Evolutionary conservation across 1,139 yeast species (phyloP).

Genomic region (Taiozyma onychis): DNA sequence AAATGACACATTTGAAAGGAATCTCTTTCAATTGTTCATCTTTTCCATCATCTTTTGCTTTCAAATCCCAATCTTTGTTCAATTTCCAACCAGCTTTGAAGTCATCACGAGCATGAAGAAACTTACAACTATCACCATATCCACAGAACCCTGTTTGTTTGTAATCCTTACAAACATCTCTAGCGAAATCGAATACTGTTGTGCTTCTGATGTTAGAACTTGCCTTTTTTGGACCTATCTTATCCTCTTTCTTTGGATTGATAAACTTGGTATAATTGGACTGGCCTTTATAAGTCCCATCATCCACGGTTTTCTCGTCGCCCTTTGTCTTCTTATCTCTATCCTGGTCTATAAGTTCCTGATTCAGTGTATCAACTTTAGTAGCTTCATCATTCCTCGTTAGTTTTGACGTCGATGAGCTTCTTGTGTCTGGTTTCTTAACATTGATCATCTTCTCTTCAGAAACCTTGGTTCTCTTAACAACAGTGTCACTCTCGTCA

Average conservation of each 20-base stretch:
- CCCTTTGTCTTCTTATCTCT: slow-evolving; percentile 9
- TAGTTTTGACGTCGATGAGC: slow-evolving; percentile 1
- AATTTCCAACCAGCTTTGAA: slow-evolving; percentile 69
- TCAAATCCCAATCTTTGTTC: slow-evolving; percentile 66
- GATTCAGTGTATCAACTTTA: slow-evolving; percentile 29
- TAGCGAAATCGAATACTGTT: slow-evolving; percentile 82
- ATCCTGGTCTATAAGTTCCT: slow-evolving; percentile 26
- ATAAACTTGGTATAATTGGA: slow-evolving; percentile 25
- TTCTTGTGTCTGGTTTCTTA: slow-evolving; percentile 1
- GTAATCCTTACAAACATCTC: slow-evolving; percentile 92
- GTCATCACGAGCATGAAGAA: slow-evolving; percentile 85
- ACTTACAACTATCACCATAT: slow-evolving; percentile 97
- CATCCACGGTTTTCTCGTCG: slow-evolving; percentile 19
- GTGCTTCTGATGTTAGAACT: slow-evolving; percentile 56
- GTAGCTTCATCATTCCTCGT: slow-evolving; percentile 29
- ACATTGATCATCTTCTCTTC: background rate
- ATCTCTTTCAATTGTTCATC: slow-evolving; percentile 27
- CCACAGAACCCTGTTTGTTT: slow-evolving; percentile 94
- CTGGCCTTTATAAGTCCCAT: slow-evolving; percentile 29
- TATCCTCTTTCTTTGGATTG: slow-evolving; percentile 20
- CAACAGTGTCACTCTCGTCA: slow-evolving; percentile 8
- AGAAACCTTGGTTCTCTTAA: background rate
- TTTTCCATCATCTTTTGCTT: slow-evolving; percentile 9
- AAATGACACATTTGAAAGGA: slow-evolving; percentile 63
- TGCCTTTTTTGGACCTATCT: slow-evolving; percentile 34